Percentiles rank a stretch among this genome's conserved stretches.
These are phyloP conservation scores for Boletales sp. DNA, from an alignment of 768 basidiomycete genomes.

Conservation along the genomic window DNA sequence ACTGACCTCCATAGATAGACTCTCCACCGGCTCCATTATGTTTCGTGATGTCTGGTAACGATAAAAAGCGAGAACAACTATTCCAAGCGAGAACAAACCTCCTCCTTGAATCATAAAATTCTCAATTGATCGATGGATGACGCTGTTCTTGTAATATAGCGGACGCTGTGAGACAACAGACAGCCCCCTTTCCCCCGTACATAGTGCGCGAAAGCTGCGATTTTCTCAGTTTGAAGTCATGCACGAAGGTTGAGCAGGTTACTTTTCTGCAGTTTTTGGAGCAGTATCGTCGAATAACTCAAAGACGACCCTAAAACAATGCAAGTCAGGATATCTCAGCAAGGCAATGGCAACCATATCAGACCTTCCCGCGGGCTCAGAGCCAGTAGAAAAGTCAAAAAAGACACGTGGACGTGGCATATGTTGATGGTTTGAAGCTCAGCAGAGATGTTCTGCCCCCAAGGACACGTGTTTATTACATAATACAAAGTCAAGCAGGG, in stretches of 20 bases:
- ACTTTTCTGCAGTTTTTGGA: slow-evolving; percentile 85
- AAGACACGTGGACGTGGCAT: slow-evolving; percentile 65
- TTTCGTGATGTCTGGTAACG: slow-evolving; percentile 63
- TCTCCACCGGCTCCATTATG: slow-evolving; percentile 79
- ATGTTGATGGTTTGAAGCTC: background rate
- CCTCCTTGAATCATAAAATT: slow-evolving; percentile 82
- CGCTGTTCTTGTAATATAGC: slow-evolving; percentile 78
- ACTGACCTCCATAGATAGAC: slow-evolving; percentile 74
- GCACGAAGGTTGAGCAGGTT: slow-evolving; percentile 13
- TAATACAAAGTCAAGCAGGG: slow-evolving; percentile 1
- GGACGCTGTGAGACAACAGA: slow-evolving; percentile 61
- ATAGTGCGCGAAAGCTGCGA: slow-evolving; percentile 75
- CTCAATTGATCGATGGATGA: slow-evolving; percentile 75
- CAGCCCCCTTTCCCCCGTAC: slow-evolving; percentile 81
- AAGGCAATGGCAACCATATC: slow-evolving; percentile 3
- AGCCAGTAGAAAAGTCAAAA: slow-evolving; percentile 58
- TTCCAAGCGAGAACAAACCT: slow-evolving; percentile 38
- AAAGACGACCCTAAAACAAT: slow-evolving; percentile 53
- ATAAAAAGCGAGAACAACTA: background rate
- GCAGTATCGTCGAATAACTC: slow-evolving; percentile 72
- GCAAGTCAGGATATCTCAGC: slow-evolving; percentile 5
- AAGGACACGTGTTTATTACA: slow-evolving; percentile 1
- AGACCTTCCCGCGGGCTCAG: slow-evolving; percentile 54
- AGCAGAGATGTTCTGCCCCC: no score
- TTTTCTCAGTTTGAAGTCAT: slow-evolving; percentile 5